Conservation (phyloP, 108 stramenopile species). For the Discostella pseudostelligera region DNA sequence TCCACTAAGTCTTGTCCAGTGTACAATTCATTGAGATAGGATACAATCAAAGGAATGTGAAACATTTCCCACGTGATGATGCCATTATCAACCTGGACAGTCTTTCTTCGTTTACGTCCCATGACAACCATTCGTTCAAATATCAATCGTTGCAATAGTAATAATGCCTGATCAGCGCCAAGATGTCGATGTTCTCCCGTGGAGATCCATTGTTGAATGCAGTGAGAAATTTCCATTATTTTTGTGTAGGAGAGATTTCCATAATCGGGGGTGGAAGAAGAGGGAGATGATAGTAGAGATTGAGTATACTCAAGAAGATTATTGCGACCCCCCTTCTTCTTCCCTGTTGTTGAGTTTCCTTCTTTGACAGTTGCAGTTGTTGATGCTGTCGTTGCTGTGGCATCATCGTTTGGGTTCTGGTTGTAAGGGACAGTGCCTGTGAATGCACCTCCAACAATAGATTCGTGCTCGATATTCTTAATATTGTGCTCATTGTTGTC, state of each 20-base stretch:
- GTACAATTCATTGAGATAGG: conserved; percentile 14
- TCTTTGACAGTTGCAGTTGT: no score
- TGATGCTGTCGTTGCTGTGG: no score
- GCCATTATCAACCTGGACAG: no score
- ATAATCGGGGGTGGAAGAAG: not conserved
- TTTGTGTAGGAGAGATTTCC: conserved; percentile 17
- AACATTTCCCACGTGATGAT: conserved; percentile 16
- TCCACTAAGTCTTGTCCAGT: conserved; percentile 17
- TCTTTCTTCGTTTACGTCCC: conserved; percentile 15
- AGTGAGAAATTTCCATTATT: conserved; percentile 23
- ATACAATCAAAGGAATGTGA: conserved; percentile 16
- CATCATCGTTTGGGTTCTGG: no score
- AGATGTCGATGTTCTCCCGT: conserved; percentile 27
- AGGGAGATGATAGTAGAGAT: not conserved
- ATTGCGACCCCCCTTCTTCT: not conserved
- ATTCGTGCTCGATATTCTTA: not conserved
- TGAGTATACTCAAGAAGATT: not conserved
- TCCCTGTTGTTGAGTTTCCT: not conserved
- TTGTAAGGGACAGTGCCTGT: not conserved
- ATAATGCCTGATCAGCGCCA: conserved; percentile 30
- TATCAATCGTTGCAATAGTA: conserved; percentile 31
- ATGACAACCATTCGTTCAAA: conserved; percentile 13
- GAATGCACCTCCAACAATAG: not conserved
- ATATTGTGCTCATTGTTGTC: not conserved
- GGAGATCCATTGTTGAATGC: conserved; percentile 24